These are phyloP conservation scores for Saturnispora diversa DNA, from an alignment of 805 yeast species.

Conservation along the genomic window DNA sequence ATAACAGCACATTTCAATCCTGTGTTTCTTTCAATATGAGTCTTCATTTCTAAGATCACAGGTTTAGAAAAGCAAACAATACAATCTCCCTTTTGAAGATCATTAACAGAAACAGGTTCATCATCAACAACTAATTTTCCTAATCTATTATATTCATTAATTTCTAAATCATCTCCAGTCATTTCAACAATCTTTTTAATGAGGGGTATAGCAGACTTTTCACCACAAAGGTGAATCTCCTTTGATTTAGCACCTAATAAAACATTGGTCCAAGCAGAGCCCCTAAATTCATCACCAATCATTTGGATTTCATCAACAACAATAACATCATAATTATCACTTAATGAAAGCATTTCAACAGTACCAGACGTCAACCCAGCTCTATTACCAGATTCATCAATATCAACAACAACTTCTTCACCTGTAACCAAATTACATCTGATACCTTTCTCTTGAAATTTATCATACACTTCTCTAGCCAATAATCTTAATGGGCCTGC, in stretches of 20 bases:
- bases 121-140: constrained; percentile 59
- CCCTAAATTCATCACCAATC: constrained; percentile 74
- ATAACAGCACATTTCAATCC: constrained; percentile 72
- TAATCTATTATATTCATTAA: constrained; percentile 64
- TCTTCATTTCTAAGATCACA: constrained; percentile 59
- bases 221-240: constrained; percentile 92
- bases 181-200: constrained; percentile 47
- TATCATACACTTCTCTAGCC: constrained; percentile 86
- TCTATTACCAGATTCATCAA: constrained; percentile 61
- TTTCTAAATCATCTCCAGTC: constrained; percentile 76
- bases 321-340: constrained; percentile 68
- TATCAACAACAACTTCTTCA: constrained; percentile 76
- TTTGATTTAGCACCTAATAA: constrained; percentile 77
- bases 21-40: constrained; percentile 58
- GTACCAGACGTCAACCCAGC: constrained; percentile 82
- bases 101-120: constrained; percentile 30
- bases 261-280: constrained; percentile 93
- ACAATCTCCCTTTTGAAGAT: constrained; percentile 71
- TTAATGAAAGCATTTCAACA: constrained; percentile 81
- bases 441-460: constrained; percentile 57
- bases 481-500: constrained; percentile 91
- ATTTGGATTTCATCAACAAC: constrained; percentile 95
- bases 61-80: constrained; percentile 78
- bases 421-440: constrained; percentile 87
- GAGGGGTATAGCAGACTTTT: constrained; percentile 69